Evolutionary conservation across 768 basidiomycete species (phyloP).

Genomic region (Wakefieldia striispora): DNA sequence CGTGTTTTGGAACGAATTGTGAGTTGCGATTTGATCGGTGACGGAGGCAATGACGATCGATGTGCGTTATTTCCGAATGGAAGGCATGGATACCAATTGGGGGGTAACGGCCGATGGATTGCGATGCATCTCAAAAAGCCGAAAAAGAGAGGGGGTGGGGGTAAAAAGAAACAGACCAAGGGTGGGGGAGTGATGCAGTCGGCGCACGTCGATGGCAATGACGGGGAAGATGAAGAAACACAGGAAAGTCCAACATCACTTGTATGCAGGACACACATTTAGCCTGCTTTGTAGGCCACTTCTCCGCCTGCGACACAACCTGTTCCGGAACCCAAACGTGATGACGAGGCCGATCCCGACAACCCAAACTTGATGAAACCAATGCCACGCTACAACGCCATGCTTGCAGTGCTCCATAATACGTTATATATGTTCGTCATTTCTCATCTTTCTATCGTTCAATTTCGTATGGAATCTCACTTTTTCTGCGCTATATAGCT

Average conservation of each 20-base stretch:
- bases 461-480: not conserved
- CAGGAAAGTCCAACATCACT: conserved; percentile 5
- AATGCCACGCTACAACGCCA: conserved; percentile 78
- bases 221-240: conserved; percentile 15
- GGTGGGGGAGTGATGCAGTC: not conserved
- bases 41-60: not conserved
- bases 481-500: conserved; percentile 41
- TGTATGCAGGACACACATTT: not conserved
- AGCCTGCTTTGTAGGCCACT: not conserved
- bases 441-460: not conserved
- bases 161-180: conserved; percentile 40
- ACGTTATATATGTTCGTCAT: conserved; percentile 75
- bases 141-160: conserved; percentile 47
- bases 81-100: conserved; percentile 77
- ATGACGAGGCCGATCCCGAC: conserved; percentile 49
- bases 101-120: conserved; percentile 75
- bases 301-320: not conserved
- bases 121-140: conserved; percentile 67
- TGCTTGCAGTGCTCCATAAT: conserved; percentile 82
- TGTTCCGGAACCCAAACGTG: conserved; percentile 1
- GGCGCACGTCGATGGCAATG: conserved; percentile 2
- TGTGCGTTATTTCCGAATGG: not conserved
- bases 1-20: conserved; percentile 88
- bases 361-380: conserved; percentile 68
- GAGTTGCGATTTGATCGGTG: conserved; percentile 18